These are phyloP conservation scores for Penicillium occitanis DNA, from an alignment of 2,329 filamentous ascomycete genomes.

Conservation along the genomic window DNA sequence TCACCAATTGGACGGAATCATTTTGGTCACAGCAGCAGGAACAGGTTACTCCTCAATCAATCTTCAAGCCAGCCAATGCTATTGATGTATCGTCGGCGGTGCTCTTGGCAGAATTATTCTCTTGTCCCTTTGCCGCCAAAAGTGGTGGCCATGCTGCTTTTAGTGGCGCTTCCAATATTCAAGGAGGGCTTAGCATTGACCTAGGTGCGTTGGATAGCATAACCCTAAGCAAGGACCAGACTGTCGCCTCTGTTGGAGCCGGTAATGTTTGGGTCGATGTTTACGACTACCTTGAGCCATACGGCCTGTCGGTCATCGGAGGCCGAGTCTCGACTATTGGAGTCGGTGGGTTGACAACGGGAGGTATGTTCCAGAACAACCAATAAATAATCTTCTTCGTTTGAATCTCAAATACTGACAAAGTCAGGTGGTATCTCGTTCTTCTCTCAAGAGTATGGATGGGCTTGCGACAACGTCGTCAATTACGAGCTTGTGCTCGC, in stretches of 20 bases:
- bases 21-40: conserved; percentile 43
- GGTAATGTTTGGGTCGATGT: conserved; percentile 39
- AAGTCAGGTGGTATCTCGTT: conserved; percentile 34
- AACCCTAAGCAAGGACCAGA: conserved; percentile 30
- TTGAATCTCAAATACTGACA: not conserved
- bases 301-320: conserved; percentile 35
- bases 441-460: conserved; percentile 36
- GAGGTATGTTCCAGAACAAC: conserved; percentile 23
- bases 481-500: conserved; percentile 36
- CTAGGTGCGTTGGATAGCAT: conserved; percentile 34
- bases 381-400: not conserved
- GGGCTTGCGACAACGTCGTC: conserved; percentile 38
- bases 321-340: conserved; percentile 34
- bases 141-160: conserved; percentile 61
- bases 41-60: conserved; percentile 34
- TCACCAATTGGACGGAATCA: conserved; percentile 21
- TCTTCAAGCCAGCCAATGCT: conserved; percentile 33
- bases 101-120: conserved; percentile 31
- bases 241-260: conserved; percentile 32
- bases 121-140: conserved; percentile 54
- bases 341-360: conserved; percentile 30
- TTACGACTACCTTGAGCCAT: conserved; percentile 33
- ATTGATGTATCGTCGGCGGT: conserved; percentile 35
- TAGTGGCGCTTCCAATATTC: conserved; percentile 30
- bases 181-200: conserved; percentile 36